Evolutionary conservation across 108 stramenopile genomes (phyloP), one percentile per base, ranked within the genome.

Genomic region (Asterionellopsis glacialis): DNA sequence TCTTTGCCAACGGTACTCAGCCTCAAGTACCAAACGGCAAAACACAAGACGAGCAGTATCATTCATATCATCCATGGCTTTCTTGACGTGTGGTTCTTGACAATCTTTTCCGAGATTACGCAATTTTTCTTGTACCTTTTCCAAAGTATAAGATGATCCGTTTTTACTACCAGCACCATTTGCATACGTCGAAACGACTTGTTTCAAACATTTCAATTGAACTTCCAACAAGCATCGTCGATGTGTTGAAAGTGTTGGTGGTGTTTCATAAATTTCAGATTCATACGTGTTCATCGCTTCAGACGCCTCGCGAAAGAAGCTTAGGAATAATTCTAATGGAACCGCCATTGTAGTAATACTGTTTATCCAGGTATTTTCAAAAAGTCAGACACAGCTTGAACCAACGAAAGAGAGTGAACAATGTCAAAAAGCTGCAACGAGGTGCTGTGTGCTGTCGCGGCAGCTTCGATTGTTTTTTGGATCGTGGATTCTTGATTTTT

Each of bases 1-100:
- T 48, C 6, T 48, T 9, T 48, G 19, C 16, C 21, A 48, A 4
- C 16, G 16, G 47, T 21, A 48, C 38, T 59, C 66, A 21, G 16
- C 16, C 19, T 67, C 74, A 42, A 80, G 65, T 9, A 71, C 63
- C 10, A 70, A 51, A 16, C 60, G 56, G 48, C 57, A 61, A 49
- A 74, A 42, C 13, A 70, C 67, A 15, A 64, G 2, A 40, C 79
- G 69, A 26, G 79, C 79, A 3, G 73, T 48, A 11, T 68, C 66
- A 53, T 80, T 71, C 68, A 73, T 60, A 0, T 14, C 42, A 6
- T 55, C 45, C 68, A 71, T 69, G 0, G 69, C 63, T 11, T n/a
- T 41, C 19, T 41, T 38, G n/a, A 76, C 1, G 41, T 26, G 41
- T 0, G 45, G 7, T 14, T 58, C 45, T 11, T 50, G 23, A 15